phyloP scores from a whole-genome alignment of 2,329 filamentous ascomycete genomes.

The Colletotrichum ledebouriae region DNA sequence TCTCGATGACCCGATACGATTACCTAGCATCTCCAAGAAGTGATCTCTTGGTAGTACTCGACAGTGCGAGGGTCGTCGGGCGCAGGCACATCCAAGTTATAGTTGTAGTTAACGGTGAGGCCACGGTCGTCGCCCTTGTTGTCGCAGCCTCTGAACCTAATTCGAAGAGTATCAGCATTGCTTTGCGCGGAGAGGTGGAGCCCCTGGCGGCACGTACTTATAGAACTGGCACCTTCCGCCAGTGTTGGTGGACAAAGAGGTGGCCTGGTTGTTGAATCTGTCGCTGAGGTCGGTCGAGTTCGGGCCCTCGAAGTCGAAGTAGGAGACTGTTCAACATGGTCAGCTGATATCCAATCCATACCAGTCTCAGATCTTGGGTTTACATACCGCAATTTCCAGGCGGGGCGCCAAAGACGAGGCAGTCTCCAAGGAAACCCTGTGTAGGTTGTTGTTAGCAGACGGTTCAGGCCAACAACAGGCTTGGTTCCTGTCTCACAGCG shows the following conservation, averaged over 20 bases:
- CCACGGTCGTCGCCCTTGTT: constrained; percentile 40
- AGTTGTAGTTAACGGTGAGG: constrained; percentile 32
- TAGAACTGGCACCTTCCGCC: constrained; percentile 38
- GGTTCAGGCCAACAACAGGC: not conserved
- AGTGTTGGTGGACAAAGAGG: constrained; percentile 33
- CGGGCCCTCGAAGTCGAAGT: constrained; percentile 20
- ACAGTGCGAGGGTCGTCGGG: constrained; percentile 29
- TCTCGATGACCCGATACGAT: no score
- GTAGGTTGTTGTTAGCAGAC: not conserved
- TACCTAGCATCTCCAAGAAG: constrained; percentile 36
- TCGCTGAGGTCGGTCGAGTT: constrained; percentile 29
- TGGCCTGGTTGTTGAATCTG: constrained; percentile 30
- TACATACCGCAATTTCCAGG: constrained; percentile 28
- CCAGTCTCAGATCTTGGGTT: not conserved
- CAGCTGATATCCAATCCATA: not conserved
- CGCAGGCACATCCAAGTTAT: constrained; percentile 28
- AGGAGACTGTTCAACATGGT: constrained; percentile 12
- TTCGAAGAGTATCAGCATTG: not conserved
- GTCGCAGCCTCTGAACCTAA: constrained; percentile 33
- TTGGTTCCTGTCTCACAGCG: not conserved
- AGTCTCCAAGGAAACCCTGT: constrained; percentile 38
- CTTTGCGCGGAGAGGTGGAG: not conserved
- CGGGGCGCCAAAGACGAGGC: constrained; percentile 24
- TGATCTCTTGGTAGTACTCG: constrained; percentile 36
- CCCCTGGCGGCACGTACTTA: constrained; percentile 8